A percentile compares a stretch with the other conserved stretches of the same genome.
Conservation (phyloP, 2,329 filamentous ascomycete genomes). For the Penicillium sumatraense region DNA sequence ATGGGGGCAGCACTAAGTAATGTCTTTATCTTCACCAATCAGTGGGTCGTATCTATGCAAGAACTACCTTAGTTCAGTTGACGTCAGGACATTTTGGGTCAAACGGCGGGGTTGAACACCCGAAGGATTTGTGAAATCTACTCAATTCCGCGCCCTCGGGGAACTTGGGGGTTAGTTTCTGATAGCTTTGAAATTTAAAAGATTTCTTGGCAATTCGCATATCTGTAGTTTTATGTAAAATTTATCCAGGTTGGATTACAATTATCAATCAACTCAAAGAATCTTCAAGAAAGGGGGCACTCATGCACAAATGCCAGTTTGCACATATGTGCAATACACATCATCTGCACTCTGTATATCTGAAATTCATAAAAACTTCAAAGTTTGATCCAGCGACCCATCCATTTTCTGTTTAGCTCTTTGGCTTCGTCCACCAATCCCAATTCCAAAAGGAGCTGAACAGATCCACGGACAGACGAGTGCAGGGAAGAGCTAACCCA, state of each 20-base stretch:
- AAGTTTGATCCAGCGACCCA: conserved; percentile 66
- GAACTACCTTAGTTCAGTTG: too few species aligned
- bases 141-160: not conserved
- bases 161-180: not conserved
- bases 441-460: conserved; percentile 52
- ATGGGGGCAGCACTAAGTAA: too few species aligned
- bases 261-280: too few species aligned
- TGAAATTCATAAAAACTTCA: not conserved
- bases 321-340: not conserved
- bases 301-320: too few species aligned
- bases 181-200: not conserved
- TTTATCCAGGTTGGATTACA: not conserved
- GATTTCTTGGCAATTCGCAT: not conserved
- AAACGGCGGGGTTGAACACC: not conserved
- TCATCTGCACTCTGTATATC: not conserved
- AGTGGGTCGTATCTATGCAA: not conserved
- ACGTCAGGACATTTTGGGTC: too few species aligned
- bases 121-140: not conserved
- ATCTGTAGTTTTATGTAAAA: not conserved
- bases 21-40: not conserved
- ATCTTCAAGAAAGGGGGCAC: too few species aligned
- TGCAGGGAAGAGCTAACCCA: conserved; percentile 38
- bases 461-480: conserved; percentile 33
- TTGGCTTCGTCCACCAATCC: conserved; percentile 73
- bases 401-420: conserved; percentile 64